Percentiles rank a stretch among this genome's conserved stretches.
Conservation (phyloP, 2,329 filamentous ascomycete genomes). For the Aspergillus sp. region DNA sequence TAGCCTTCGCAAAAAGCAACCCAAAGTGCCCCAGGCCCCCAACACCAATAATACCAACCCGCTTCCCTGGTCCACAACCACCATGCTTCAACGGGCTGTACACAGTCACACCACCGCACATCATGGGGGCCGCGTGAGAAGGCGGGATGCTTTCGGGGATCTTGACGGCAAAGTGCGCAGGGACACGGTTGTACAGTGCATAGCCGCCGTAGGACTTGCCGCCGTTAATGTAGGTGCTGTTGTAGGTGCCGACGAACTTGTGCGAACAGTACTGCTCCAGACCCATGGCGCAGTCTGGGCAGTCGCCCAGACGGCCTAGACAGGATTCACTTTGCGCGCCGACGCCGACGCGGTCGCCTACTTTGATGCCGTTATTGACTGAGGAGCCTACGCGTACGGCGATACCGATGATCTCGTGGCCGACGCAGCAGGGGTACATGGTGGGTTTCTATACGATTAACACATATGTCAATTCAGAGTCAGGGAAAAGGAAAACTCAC, state of each 20-base stretch:
- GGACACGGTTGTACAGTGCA: conserved; percentile 49
- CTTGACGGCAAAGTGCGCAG: conserved; percentile 53
- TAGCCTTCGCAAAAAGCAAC: conserved; percentile 62
- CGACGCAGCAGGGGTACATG: conserved; percentile 47
- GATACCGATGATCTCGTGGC: conserved; percentile 59
- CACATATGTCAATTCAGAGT: neutral
- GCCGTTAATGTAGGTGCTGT: conserved; percentile 41
- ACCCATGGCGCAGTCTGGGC: conserved; percentile 48
- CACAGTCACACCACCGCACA: conserved; percentile 71
- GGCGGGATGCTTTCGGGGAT: conserved; percentile 48
- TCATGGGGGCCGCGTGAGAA: conserved; percentile 59
- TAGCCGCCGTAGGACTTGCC: conserved; percentile 62
- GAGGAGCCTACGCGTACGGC: conserved; percentile 52
- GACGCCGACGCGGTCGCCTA: conserved; percentile 45
- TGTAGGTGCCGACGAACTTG: conserved; percentile 27
- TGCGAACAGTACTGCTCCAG: conserved; percentile 31
- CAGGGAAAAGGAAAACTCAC: conserved; percentile 14
- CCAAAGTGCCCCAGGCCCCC: conserved; percentile 71
- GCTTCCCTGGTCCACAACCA: conserved; percentile 63
- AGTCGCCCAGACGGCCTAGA: conserved; percentile 37
- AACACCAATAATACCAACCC: conserved; percentile 65
- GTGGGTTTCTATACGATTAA: conserved; percentile 20
- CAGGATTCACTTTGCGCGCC: conserved; percentile 57
- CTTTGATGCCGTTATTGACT: conserved; percentile 23
- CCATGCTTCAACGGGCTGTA: conserved; percentile 64